Base-by-base conservation (phyloP, 345 rosid species). In the Eucalyptus paniculata region DNA sequence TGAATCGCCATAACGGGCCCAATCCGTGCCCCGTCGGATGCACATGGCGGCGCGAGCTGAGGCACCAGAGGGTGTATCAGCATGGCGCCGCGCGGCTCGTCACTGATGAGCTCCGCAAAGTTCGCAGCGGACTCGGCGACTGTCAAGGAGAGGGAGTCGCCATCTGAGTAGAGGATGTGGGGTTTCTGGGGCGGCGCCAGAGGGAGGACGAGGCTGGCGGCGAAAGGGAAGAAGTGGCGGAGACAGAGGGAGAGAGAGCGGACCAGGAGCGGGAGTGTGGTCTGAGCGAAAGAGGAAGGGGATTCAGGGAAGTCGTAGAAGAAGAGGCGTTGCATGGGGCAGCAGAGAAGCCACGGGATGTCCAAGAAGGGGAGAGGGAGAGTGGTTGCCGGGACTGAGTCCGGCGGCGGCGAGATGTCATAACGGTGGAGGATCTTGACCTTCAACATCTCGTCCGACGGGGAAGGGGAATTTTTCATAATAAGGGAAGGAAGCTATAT, bases 231-330 rank as follows among this genome's bases (percentile, higher is more conserved):
- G 89, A 94, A 94, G 23, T 87, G 92, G 45, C 86, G 91, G 82
- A 94, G 96, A 87, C 93, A 88, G 37, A 89, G 51, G 81, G 93
- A 92, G 42, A 95, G 95, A 67, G 96, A 92, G 85, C 91, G 92
- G 87, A 90, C 92, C 37, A 94, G 95, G 89, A 53, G 67, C 11
- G 96, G 95, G 34, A 94, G 37, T 81, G 88, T 69, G 87, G 90
- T 87, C 67, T 87, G 80, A n/a, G 77, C 88, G 88, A 95, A 93
- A 51, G 88, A 60, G 11, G 60, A 50, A 17, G 93, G 89, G 50
- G 94, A 89, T 88, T 87, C 62, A 45, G 89, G 90, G 90, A 89
- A 89, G 87, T 92, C 56, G 32, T 90, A 95, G 91, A 95, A 93
- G 89, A 92, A 90, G 85, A 91, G 72, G 56, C 89, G 87, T 34